Evolutionary conservation across 495 filamentous ascomycete genomes (phyloP).

Genomic region (Lophiotrema nucula): DNA sequence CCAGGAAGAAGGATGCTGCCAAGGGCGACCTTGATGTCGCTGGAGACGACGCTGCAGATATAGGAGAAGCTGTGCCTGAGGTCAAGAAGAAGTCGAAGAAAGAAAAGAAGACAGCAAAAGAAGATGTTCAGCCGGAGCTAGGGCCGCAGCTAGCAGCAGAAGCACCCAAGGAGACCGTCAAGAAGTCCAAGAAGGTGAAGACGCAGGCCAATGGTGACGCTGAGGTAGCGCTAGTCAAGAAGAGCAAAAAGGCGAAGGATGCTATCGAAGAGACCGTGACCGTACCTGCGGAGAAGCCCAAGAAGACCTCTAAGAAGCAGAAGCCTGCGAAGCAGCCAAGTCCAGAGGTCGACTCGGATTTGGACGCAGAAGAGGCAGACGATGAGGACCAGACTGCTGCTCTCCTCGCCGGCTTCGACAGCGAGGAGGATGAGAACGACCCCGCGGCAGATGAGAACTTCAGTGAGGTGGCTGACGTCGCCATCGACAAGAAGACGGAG

Average conservation of each 20-base stretch:
- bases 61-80: neutral
- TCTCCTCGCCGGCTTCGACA: constrained; percentile 77
- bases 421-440: constrained; percentile 54
- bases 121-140: no score
- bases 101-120: constrained; percentile 12
- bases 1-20: constrained; percentile 18
- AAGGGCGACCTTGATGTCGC: neutral
- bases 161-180: no score
- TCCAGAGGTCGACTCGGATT: neutral
- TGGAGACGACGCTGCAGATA: neutral
- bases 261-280: constrained; percentile 7
- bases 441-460: constrained; percentile 60
- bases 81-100: constrained; percentile 19
- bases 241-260: constrained; percentile 11
- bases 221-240: constrained; percentile 14
- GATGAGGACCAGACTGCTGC: constrained; percentile 60
- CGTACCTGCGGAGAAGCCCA: constrained; percentile 4
- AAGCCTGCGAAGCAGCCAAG: constrained; percentile 18
- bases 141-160: no score
- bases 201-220: neutral
- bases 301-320: constrained; percentile 30
- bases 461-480: constrained; percentile 50
- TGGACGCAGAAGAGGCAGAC: constrained; percentile 10
- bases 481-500: constrained; percentile 54
- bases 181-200: constrained; percentile 6